These are phyloP conservation scores for Torulaspora globosa DNA, from an alignment of 1,139 yeast species.

Conservation along the genomic window DNA sequence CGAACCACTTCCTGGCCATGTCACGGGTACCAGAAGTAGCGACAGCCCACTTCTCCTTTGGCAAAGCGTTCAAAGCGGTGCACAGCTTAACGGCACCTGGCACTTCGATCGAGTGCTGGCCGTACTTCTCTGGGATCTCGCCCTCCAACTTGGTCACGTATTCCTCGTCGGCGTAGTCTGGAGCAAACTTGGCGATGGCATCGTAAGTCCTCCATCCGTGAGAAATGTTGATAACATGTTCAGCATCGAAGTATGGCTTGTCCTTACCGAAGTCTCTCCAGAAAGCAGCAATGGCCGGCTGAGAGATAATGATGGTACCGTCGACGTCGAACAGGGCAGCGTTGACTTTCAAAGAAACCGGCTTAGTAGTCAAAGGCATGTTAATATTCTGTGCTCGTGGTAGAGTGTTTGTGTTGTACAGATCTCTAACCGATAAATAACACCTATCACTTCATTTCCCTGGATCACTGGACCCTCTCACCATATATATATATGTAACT, in stretches of 20 bases:
- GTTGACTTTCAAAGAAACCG: conserved; percentile 35
- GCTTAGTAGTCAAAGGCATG: conserved; percentile 32
- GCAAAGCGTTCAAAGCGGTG: conserved; percentile 36
- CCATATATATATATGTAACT: conserved; percentile 2
- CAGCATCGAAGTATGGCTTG: conserved; percentile 67
- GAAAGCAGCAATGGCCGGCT: conserved; percentile 76
- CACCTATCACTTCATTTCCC: too few species aligned
- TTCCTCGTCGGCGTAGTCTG: conserved; percentile 63
- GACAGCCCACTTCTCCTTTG: conserved; percentile 65
- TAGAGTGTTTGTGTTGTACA: background rate
- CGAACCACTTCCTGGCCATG: conserved; percentile 76
- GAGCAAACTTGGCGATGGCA: conserved; percentile 69
- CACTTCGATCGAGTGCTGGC: conserved; percentile 66
- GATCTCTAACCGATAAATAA: too few species aligned
- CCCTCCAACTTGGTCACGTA: conserved; percentile 69
- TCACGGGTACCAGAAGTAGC: conserved; percentile 79
- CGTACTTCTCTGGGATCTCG: conserved; percentile 66
- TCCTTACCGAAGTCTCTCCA: conserved; percentile 71
- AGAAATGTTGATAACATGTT: conserved; percentile 64
- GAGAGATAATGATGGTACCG: conserved; percentile 79
- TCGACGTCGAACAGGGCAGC: conserved; percentile 71
- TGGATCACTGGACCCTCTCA: conserved; percentile 3
- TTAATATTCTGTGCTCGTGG: background rate
- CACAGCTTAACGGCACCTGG: conserved; percentile 68
- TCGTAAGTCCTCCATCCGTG: conserved; percentile 85